Evolutionary conservation across 2,329 filamentous ascomycete species (phyloP), one percentile per base, ranked within the genome.

Genomic region (Hypoxylon sp.): DNA sequence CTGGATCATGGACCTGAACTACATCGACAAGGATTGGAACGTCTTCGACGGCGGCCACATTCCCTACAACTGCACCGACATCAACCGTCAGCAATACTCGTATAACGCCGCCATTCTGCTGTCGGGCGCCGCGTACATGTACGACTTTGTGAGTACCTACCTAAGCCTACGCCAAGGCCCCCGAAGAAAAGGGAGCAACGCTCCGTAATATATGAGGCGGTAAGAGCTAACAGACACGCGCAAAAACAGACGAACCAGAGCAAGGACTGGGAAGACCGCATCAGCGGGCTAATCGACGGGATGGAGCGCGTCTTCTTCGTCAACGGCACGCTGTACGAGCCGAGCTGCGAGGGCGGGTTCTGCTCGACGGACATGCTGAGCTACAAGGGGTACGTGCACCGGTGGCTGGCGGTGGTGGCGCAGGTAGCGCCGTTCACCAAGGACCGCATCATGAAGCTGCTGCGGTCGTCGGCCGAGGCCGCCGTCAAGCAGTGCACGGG

Each of bases 381-480:
- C 13, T 89, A 87, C 83, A 89, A 89, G 77, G 87, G 85, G 31
- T 88, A 87, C 75, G 80, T 89, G 6, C 78, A 84, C 35, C 86
- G 87, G 49, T 89, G 85, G 81, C 75, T 83, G 64, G 81, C 80
- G 0, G 74, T 77, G 20, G 78, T 79, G 3, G 77, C 79, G 10
- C 77, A 82, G 64, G 65, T 82, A 42, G 81, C 79, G 0, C 81
- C 82, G 3, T 77, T 77, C 64, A 80, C 77, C 10, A 65, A 64
- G 25, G 75, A 75, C n/a, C 75, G 71, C 17, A 80, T 85, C 65
- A 76, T 80, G 71, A 72, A 73, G 6, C 75, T 79, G 27, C 72
- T 85, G 20, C 73, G 74, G 14, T 76, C 76, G 10, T 82, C 81
- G 2, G 80, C 83, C 3, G 61, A 74, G 42, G 79, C 78, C n/a